These are phyloP conservation scores for Protomyces inouyei DNA, from an alignment of 1,139 yeast genomes.

Conservation along the genomic window DNA sequence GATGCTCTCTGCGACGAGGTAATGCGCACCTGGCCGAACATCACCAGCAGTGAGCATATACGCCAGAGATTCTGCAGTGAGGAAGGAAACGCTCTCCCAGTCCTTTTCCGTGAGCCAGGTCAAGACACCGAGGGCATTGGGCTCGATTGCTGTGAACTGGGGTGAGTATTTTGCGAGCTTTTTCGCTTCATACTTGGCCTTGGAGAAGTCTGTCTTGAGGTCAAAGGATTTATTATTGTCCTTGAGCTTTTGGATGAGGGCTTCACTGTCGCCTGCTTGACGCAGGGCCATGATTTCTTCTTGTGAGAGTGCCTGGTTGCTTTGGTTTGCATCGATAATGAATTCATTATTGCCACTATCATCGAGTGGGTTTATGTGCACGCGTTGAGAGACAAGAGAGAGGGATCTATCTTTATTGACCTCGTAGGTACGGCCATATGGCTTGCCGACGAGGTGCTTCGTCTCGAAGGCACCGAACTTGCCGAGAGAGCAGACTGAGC, in stretches of 20 bases:
- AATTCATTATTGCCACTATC: slow-evolving; percentile 64
- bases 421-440: slow-evolving; percentile 87
- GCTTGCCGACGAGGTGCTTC: slow-evolving; percentile 68
- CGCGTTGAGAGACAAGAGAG: slow-evolving; percentile 29
- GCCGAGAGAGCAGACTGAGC: slow-evolving; percentile 61
- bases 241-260: slow-evolving; percentile 73
- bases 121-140: slow-evolving; percentile 71
- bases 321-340: slow-evolving; percentile 62
- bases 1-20: slow-evolving; percentile 83
- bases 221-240: slow-evolving; percentile 82
- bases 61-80: slow-evolving; percentile 80
- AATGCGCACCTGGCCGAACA: slow-evolving; percentile 82
- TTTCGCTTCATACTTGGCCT: slow-evolving; percentile 83
- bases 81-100: slow-evolving; percentile 62
- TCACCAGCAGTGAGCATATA: slow-evolving; percentile 70
- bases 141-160: slow-evolving; percentile 72
- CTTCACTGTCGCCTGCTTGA: slow-evolving; percentile 43
- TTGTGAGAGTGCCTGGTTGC: slow-evolving; percentile 65
- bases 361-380: slow-evolving; percentile 30
- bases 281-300: slow-evolving; percentile 80
- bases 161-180: slow-evolving; percentile 88
- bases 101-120: slow-evolving; percentile 74
- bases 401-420: slow-evolving; percentile 53
- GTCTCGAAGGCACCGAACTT: slow-evolving; percentile 84
- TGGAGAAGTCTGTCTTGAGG: slow-evolving; percentile 82